Conservation (phyloP, 768 basidiomycete species). For the Kwoniella heveanensis region DNA sequence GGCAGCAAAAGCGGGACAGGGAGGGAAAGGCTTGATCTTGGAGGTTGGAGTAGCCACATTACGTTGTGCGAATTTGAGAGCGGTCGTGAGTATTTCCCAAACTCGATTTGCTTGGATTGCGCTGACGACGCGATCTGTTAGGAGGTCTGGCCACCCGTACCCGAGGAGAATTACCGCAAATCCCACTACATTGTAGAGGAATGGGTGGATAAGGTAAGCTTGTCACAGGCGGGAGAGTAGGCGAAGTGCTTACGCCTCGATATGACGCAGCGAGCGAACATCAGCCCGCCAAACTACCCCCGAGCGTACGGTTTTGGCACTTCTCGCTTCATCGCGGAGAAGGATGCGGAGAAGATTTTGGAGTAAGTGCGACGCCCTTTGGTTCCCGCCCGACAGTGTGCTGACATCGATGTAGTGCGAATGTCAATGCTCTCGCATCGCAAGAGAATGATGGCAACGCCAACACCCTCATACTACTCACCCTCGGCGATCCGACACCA, state of each 20-base stretch:
- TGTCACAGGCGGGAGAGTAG: too few species aligned
- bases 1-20: constrained; percentile 13
- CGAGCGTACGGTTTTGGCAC: constrained; percentile 51
- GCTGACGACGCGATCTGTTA: constrained; percentile 12
- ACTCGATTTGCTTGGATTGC: constrained; percentile 1
- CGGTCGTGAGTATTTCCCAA: constrained; percentile 43
- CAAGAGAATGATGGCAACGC: constrained; percentile 47
- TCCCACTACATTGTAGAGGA: constrained; percentile 52
- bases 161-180: constrained; percentile 54
- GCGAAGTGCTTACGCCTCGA: too few species aligned
- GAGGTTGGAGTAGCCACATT: constrained; percentile 52
- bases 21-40: constrained; percentile 47
- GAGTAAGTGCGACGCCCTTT: constrained; percentile 37
- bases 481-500: constrained; percentile 41
- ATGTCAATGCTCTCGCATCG: constrained; percentile 47
- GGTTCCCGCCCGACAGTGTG: background rate
- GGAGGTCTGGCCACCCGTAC: constrained; percentile 54
- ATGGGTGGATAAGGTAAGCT: constrained; percentile 55
- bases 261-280: constrained; percentile 41
- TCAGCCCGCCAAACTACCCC: constrained; percentile 48
- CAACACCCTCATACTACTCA: constrained; percentile 52
- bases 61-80: constrained; percentile 51
- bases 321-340: constrained; percentile 47
- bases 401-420: constrained; percentile 38
- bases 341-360: constrained; percentile 47